Conservation (phyloP, 129 eudicot genomes). For the Helianthus tuberosus region DNA sequence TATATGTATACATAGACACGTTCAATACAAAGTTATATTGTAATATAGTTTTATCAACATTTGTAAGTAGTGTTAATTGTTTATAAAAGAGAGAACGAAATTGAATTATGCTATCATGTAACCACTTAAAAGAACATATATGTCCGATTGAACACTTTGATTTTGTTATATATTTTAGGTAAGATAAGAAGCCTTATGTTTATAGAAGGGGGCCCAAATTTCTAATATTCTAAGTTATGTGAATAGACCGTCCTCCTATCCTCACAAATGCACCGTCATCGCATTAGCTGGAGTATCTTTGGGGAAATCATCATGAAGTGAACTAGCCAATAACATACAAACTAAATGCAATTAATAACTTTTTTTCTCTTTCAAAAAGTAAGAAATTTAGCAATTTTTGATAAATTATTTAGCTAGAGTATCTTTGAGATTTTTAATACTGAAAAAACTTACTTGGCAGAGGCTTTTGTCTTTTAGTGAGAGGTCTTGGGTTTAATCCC, state of each 20-base stretch:
- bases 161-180: conserved; percentile 1
- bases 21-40: too few species aligned
- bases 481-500: too few species aligned
- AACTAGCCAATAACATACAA: not conserved
- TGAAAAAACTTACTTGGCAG: too few species aligned
- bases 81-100: too few species aligned
- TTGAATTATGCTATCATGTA: too few species aligned
- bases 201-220: conserved; percentile 10
- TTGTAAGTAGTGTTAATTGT: too few species aligned
- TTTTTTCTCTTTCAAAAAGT: not conserved
- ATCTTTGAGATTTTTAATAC: too few species aligned
- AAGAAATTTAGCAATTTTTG: not conserved
- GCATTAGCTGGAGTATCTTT: conserved; percentile 28
- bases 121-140: too few species aligned
- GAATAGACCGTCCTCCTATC: conserved; percentile 36
- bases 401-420: too few species aligned
- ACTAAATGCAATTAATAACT: not conserved
- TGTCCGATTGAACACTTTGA: not conserved
- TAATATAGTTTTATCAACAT: too few species aligned
- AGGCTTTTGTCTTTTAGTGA: too few species aligned
- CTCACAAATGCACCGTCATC: conserved; percentile 26
- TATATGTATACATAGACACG: too few species aligned
- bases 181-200: not conserved
- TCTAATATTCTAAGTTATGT: not conserved
- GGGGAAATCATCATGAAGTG: conserved; percentile 26